phyloP scores from a whole-genome alignment of 352 stramenopile species.

The Pythium utonaiense region DNA sequence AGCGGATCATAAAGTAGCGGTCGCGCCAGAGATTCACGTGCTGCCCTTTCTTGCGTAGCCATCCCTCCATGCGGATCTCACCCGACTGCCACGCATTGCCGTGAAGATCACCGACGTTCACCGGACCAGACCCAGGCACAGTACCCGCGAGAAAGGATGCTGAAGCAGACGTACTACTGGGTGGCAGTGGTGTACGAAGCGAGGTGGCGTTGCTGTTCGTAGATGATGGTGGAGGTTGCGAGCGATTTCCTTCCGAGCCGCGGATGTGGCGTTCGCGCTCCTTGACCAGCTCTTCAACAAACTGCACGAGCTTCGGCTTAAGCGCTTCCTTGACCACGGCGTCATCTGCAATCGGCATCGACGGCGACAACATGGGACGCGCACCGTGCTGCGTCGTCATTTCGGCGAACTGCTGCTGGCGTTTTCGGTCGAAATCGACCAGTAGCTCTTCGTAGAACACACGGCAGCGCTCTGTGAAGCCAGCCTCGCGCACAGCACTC shows the following conservation, averaged over 20 bases:
- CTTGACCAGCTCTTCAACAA: constrained; percentile 72
- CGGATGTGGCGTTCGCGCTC: constrained; percentile 47
- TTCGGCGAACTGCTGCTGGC: constrained; percentile 20
- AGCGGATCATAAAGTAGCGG: constrained; percentile 88
- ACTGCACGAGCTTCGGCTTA: constrained; percentile 69
- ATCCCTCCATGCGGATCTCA: constrained; percentile 85
- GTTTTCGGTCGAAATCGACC: constrained; percentile 38
- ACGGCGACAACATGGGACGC: constrained; percentile 20
- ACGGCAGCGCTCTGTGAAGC: constrained; percentile 46
- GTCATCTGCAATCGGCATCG: constrained; percentile 46
- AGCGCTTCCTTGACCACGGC: constrained; percentile 59
- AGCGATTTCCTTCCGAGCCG: neutral
- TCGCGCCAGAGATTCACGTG: constrained; percentile 86
- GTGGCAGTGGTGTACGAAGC: neutral
- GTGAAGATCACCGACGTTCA: constrained; percentile 4
- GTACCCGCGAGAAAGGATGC: constrained; percentile 13
- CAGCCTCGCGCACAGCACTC: constrained; percentile 33
- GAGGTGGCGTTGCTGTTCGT: neutral
- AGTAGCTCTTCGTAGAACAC: constrained; percentile 64
- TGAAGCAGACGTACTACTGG: constrained; percentile 14
- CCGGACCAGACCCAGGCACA: neutral
- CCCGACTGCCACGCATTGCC: constrained; percentile 26
- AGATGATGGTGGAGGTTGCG: neutral
- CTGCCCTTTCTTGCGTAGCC: constrained; percentile 82
- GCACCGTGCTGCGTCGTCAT: constrained; percentile 2